These are phyloP conservation scores for Cardamine resedifolia DNA, from an alignment of 345 rosid species.

Conservation along the genomic window DNA sequence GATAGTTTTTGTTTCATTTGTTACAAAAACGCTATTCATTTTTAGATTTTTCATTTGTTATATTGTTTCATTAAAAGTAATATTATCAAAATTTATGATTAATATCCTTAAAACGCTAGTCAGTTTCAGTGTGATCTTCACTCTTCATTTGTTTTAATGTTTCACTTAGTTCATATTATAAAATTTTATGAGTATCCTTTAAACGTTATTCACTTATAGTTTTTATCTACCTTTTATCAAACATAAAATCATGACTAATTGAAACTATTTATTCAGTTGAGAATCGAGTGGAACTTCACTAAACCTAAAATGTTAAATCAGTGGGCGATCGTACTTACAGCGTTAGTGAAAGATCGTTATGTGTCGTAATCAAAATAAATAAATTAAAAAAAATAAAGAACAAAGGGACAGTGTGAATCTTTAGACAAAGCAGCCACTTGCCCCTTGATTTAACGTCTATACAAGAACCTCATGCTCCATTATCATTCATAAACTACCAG, in stretches of 20 bases:
- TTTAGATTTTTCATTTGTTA: not conserved
- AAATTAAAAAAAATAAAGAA: not conserved
- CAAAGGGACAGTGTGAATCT: slow-evolving; percentile 40
- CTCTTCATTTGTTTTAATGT: not conserved
- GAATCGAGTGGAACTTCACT: slow-evolving; percentile 32
- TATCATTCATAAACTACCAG: slow-evolving; percentile 5
- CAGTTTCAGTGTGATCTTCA: not conserved
- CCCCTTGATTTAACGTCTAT: slow-evolving; percentile 29
- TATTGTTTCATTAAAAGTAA: not conserved
- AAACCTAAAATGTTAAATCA: slow-evolving; percentile 33
- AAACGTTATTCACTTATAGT: not conserved
- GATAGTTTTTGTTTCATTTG: too few relatives aligned
- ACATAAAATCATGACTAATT: slow-evolving; percentile 19
- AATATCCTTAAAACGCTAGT: not conserved
- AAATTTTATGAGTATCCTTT: not conserved
- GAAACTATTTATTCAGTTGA: slow-evolving; percentile 27
- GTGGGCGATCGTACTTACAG: slow-evolving; percentile 19
- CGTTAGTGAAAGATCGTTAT: slow-evolving; percentile 28
- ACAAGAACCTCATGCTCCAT: slow-evolving; percentile 38
- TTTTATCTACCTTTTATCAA: not conserved
- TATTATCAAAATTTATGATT: not conserved
- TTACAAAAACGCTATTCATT: not conserved
- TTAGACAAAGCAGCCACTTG: slow-evolving; percentile 40
- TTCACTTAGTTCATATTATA: not conserved
- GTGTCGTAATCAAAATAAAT: slow-evolving; percentile 22